Percentiles rank a stretch among this genome's conserved stretches.
Evolutionary conservation across 2,329 filamentous ascomycete genomes (phyloP).

Genomic region (Cadophora sp.): DNA sequence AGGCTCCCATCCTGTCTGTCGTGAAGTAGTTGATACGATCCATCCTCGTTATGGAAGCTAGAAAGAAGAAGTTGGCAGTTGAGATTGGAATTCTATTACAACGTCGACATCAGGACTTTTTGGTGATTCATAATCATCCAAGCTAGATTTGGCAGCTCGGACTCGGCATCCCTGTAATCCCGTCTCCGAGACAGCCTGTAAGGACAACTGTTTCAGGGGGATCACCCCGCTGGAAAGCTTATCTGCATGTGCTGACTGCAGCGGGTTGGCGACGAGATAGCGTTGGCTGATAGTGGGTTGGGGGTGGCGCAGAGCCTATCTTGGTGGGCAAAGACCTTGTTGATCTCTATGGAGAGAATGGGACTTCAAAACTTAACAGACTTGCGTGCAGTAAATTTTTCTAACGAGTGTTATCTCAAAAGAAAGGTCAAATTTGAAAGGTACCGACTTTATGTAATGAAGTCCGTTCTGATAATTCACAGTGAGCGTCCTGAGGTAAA

Average conservation of each 20-base stretch:
- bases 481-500: too few relatives aligned
- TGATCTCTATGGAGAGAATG: too few relatives aligned
- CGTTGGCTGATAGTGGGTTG: neutral
- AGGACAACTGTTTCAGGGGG: neutral
- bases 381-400: neutral
- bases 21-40: neutral
- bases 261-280: neutral
- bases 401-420: too few relatives aligned
- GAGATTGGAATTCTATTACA: neutral
- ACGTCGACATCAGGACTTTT: neutral
- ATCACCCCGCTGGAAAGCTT: neutral
- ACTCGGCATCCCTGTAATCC: neutral
- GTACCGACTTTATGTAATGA: too few relatives aligned
- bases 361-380: too few relatives aligned
- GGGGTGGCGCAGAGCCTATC: neutral
- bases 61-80: neutral
- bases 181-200: conserved; percentile 1
- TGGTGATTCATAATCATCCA: conserved; percentile 11
- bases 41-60: neutral
- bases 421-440: too few relatives aligned
- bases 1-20: neutral
- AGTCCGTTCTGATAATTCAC: too few relatives aligned
- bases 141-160: conserved; percentile 8
- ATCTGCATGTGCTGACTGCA: neutral
- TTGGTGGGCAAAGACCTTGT: neutral